These are phyloP conservation scores for Rhizopus sp. DNA, from an alignment of 371 early-diverging fungal genomes.

Conservation along the genomic window DNA sequence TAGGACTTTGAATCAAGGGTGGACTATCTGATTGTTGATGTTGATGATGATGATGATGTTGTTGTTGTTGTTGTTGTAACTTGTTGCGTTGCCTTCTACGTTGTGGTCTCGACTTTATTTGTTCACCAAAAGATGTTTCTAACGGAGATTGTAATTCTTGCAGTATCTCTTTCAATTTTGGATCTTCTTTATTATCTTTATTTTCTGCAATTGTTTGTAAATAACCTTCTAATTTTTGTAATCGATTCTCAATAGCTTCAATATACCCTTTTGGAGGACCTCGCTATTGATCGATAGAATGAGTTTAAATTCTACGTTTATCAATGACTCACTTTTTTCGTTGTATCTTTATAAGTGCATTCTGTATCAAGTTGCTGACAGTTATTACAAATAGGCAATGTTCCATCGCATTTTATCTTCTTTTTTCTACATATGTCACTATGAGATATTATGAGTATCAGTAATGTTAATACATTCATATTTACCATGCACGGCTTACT, in stretches of 20 bases:
- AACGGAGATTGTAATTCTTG: conserved; percentile 56
- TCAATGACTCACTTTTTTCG: conserved; percentile 39
- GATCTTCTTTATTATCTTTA: conserved; percentile 37
- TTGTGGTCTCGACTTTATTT: conserved; percentile 39
- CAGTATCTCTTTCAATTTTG: conserved; percentile 49
- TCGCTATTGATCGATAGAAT: conserved; percentile 27
- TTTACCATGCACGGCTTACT: conserved; percentile 54
- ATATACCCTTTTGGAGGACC: conserved; percentile 76
- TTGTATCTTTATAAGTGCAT: conserved; percentile 48
- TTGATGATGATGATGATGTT: background rate
- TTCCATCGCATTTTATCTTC: conserved; percentile 68
- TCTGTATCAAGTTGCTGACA: conserved; percentile 44
- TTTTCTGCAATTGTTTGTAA: conserved; percentile 50
- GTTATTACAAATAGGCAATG: conserved; percentile 50
- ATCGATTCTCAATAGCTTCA: conserved; percentile 68
- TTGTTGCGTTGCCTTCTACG: conserved; percentile 28
- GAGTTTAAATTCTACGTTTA: background rate
- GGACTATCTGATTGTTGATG: conserved; percentile 1
- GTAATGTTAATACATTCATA: background rate
- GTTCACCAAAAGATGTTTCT: conserved; percentile 42
- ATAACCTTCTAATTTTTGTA: conserved; percentile 60
- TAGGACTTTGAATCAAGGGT: conserved; percentile 14
- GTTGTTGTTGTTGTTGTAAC: background rate
- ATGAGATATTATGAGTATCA: background rate
- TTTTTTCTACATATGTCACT: conserved; percentile 64